A percentile compares a stretch with the other conserved stretches of the same genome.
phyloP scores from a whole-genome alignment of 1,284 basidiomycete genomes.

The Heimioporus retisporus region DNA sequence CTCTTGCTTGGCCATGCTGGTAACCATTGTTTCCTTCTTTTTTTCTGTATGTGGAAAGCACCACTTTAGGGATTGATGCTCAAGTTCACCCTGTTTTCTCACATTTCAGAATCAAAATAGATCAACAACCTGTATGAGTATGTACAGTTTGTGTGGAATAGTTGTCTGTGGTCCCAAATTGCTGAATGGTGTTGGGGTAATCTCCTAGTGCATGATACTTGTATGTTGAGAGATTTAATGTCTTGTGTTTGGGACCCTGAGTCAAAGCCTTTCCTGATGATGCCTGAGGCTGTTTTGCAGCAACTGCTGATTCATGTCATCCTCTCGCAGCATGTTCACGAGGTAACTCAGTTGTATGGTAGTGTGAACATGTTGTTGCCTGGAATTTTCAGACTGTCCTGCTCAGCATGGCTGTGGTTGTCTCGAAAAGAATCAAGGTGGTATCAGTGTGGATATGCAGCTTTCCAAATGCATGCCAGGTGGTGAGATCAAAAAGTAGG shows the following conservation, averaged over 20 bases:
- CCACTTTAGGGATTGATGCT: slow-evolving; percentile 15
- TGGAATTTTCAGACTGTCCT: background rate
- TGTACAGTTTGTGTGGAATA: slow-evolving; percentile 1
- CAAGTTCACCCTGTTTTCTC: slow-evolving; percentile 26
- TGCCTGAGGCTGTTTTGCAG: too few species aligned
- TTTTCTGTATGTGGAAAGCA: slow-evolving; percentile 9
- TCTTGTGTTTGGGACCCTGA: too few species aligned
- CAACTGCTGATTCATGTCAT: too few species aligned
- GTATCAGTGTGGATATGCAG: background rate
- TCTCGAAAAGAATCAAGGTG: background rate
- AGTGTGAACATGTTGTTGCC: too few species aligned
- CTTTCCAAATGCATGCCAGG: background rate
- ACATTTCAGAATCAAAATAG: background rate
- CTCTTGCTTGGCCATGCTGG: slow-evolving; percentile 21
- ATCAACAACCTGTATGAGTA: background rate
- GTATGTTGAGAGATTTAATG: too few species aligned
- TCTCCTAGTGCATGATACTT: background rate
- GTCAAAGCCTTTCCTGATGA: too few species aligned
- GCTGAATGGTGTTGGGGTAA: background rate
- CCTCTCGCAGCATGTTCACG: too few species aligned
- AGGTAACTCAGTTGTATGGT: too few species aligned
- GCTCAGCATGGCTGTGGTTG: background rate
- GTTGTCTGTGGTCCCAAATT: background rate
- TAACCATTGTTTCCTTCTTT: slow-evolving; percentile 10
- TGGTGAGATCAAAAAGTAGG: background rate